Conservation (phyloP, 148 eudicot species). For the Rhododendron ferrugineum region DNA sequence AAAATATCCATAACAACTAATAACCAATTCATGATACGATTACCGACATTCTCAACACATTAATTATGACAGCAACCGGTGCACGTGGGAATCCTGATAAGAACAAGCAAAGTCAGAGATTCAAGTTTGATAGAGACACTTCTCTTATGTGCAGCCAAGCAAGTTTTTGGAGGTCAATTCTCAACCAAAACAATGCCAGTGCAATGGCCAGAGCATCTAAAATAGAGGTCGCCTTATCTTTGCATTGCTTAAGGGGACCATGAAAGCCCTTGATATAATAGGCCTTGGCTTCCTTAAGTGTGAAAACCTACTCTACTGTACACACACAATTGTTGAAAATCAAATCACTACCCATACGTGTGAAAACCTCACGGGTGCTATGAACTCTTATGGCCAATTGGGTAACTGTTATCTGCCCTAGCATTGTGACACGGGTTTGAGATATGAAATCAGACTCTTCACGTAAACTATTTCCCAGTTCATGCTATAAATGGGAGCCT, state of each 20-base stretch:
- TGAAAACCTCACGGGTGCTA: neutral
- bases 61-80: neutral
- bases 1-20: neutral
- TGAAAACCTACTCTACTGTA: neutral
- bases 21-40: neutral
- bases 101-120: neutral
- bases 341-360: neutral
- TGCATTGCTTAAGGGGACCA: neutral
- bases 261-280: neutral
- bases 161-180: constrained; percentile 11
- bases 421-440: neutral
- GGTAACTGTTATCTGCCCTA: neutral
- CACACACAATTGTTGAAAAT: neutral
- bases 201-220: neutral
- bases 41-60: neutral
- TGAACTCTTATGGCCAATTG: neutral
- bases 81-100: neutral
- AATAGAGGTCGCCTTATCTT: neutral
- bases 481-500: neutral
- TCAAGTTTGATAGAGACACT: neutral
- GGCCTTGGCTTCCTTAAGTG: neutral
- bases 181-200: neutral
- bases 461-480: neutral
- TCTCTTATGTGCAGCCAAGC: neutral
- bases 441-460: neutral